These are phyloP conservation scores for Brassica juncea DNA, from an alignment of 345 rosid species.

Conservation along the genomic window DNA sequence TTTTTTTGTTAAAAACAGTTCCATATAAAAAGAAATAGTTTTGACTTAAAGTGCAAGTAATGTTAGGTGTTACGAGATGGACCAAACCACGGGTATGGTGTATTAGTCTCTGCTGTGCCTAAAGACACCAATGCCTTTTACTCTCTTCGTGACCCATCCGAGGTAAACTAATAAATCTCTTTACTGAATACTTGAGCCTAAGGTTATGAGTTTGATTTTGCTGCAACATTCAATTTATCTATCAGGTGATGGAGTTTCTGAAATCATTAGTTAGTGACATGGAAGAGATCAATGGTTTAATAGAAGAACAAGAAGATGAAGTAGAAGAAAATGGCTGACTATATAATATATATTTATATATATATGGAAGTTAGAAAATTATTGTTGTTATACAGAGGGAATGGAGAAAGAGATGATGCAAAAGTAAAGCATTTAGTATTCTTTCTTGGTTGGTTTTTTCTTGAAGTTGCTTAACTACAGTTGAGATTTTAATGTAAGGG, in stretches of 20 bases:
- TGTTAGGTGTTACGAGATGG: slow-evolving; percentile 76
- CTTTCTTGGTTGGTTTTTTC: background rate
- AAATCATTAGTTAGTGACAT: slow-evolving; percentile 65
- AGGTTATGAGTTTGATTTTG: background rate
- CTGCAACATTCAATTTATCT: background rate
- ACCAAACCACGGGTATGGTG: slow-evolving; percentile 67
- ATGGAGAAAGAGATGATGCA: background rate
- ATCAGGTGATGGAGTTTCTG: slow-evolving; percentile 91
- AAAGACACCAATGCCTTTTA: slow-evolving; percentile 83
- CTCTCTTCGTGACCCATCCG: slow-evolving; percentile 82
- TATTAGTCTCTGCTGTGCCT: slow-evolving; percentile 75
- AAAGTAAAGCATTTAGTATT: background rate
- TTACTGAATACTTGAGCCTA: background rate
- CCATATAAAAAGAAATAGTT: background rate
- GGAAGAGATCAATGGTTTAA: slow-evolving; percentile 57
- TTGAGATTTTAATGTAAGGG: slow-evolving; percentile 11
- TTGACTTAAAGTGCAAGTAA: slow-evolving; percentile 15
- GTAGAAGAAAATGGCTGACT: slow-evolving; percentile 16
- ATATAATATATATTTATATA: background rate
- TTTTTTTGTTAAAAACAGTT: background rate
- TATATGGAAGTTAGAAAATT: slow-evolving; percentile 21
- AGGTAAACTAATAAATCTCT: slow-evolving; percentile 48
- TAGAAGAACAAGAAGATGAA: background rate
- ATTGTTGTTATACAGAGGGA: slow-evolving; percentile 21
- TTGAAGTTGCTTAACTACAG: slow-evolving; percentile 4